phyloP scores from a whole-genome alignment of 2,329 filamentous ascomycete genomes.

The Colletotrichum sp. region DNA sequence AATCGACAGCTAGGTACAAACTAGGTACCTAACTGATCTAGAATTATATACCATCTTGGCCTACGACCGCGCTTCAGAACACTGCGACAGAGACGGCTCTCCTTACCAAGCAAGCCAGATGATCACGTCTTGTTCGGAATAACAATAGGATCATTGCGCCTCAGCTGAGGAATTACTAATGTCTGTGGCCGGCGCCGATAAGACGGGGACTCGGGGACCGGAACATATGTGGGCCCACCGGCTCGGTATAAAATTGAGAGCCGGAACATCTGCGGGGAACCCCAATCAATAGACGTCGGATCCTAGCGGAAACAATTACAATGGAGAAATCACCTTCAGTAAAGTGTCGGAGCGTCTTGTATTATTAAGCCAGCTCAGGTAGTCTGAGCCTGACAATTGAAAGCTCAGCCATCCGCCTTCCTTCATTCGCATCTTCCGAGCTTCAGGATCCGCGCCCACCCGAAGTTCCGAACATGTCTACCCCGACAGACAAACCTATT shows the following conservation, averaged over 20 bases:
- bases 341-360: not conserved
- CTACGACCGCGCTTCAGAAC: not conserved
- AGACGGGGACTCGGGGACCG: not conserved
- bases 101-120: fast-evolving
- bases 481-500: not conserved
- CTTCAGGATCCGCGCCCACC: not conserved
- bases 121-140: not conserved
- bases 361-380: not conserved
- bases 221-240: not conserved
- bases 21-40: not conserved
- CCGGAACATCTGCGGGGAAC: not conserved
- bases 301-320: not conserved
- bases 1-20: no score
- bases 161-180: fast-evolving
- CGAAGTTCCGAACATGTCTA: not conserved
- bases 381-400: not conserved
- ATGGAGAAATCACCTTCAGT: not conserved
- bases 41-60: not conserved
- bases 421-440: not conserved
- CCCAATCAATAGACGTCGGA: not conserved
- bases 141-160: not conserved
- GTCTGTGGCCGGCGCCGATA: fast-evolving
- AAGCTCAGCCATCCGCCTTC: not conserved
- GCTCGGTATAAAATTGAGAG: not conserved
- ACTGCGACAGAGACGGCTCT: not conserved